phyloP scores from a whole-genome alignment of 495 filamentous ascomycete genomes.

The Trichoderma asperelloides region DNA sequence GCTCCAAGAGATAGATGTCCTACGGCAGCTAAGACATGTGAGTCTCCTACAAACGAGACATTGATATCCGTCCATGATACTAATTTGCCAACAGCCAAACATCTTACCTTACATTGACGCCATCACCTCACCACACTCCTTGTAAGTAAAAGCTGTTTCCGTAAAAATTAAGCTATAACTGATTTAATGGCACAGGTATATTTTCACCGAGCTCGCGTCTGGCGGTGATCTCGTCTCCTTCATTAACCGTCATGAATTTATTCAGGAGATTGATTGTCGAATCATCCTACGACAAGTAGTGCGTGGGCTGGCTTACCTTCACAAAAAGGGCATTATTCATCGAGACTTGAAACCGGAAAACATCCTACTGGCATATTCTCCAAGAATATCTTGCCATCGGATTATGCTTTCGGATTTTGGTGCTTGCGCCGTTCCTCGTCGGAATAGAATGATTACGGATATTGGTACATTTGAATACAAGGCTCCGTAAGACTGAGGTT shows the following conservation, averaged over 20 bases:
- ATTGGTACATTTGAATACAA: conserved; percentile 59
- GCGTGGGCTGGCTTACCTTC: conserved; percentile 69
- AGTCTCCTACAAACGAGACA: conserved; percentile 14
- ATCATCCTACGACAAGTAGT: conserved; percentile 78
- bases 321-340: conserved; percentile 72
- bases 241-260: conserved; percentile 33
- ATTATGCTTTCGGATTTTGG: conserved; percentile 73
- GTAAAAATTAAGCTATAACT: conserved; percentile 5
- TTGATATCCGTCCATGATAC: background rate
- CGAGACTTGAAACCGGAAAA: conserved; percentile 96
- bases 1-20: conserved; percentile 44
- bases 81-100: conserved; percentile 40
- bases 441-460: conserved; percentile 48
- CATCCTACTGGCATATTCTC: conserved; percentile 63
- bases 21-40: conserved; percentile 53
- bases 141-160: conserved; percentile 33
- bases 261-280: conserved; percentile 65
- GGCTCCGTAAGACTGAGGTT: conserved; percentile 54
- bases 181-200: conserved; percentile 37
- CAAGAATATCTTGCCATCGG: conserved; percentile 34
- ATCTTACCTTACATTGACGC: conserved; percentile 49
- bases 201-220: conserved; percentile 58
- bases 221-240: conserved; percentile 53
- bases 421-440: conserved; percentile 37
- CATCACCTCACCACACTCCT: conserved; percentile 37